Percentiles rank a stretch among this genome's conserved stretches.
These are phyloP conservation scores for Multifurca ochricompacta DNA, from an alignment of 768 basidiomycete species.

Conservation along the genomic window DNA sequence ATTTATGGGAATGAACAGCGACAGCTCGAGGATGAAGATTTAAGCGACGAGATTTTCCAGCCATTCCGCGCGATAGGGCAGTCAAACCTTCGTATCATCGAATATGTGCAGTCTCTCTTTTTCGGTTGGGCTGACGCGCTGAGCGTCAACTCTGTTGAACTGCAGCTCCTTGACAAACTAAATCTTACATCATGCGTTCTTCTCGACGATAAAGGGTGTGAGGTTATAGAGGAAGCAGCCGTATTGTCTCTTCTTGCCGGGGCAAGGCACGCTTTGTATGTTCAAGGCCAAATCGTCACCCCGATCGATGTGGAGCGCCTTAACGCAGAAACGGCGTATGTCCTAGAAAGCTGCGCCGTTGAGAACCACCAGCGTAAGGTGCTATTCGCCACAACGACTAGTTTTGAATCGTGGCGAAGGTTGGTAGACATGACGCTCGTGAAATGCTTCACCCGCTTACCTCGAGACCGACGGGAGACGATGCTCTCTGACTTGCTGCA, in stretches of 20 bases:
- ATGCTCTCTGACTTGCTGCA: slow-evolving; percentile 88
- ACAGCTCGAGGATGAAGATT: slow-evolving; percentile 35
- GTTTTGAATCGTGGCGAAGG: slow-evolving; percentile 80
- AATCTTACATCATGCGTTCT: slow-evolving; percentile 66
- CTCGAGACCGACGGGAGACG: slow-evolving; percentile 75
- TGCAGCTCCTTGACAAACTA: slow-evolving; percentile 58
- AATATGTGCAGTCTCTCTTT: slow-evolving; percentile 78
- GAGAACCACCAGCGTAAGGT: slow-evolving; percentile 88
- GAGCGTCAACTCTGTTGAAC: slow-evolving; percentile 44
- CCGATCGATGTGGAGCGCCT: slow-evolving; percentile 58
- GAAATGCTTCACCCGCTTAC: slow-evolving; percentile 79
- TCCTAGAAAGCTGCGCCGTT: slow-evolving; percentile 75
- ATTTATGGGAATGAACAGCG: slow-evolving; percentile 61
- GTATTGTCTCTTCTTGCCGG: slow-evolving; percentile 61
- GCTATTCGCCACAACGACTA: slow-evolving; percentile 54
- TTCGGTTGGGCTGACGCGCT: slow-evolving; percentile 85
- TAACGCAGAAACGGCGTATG: slow-evolving; percentile 59
- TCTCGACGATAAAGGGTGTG: slow-evolving; percentile 64
- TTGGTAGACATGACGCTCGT: slow-evolving; percentile 78
- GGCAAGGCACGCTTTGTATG: slow-evolving; percentile 53
- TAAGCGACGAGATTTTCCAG: slow-evolving; percentile 43
- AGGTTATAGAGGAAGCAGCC: slow-evolving; percentile 69
- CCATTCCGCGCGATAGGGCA: slow-evolving; percentile 72
- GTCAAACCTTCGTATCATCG: slow-evolving; percentile 78
- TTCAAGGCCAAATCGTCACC: slow-evolving; percentile 59